These are phyloP conservation scores for Drechslerella coelobrocha DNA, from an alignment of 2,329 filamentous ascomycete genomes.

Conservation along the genomic window DNA sequence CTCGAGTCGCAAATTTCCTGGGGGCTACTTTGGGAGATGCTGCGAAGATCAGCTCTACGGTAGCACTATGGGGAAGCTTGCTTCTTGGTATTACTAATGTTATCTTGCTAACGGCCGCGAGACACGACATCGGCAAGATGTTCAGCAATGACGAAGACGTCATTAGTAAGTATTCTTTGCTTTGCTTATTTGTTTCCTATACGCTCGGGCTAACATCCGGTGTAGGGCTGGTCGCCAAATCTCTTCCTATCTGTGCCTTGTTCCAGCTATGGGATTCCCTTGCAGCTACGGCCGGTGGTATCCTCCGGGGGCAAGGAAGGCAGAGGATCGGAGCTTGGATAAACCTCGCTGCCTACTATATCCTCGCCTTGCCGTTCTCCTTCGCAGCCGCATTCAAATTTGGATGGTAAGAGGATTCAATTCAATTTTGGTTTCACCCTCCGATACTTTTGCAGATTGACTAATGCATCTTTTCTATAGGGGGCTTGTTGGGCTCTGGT, in stretches of 20 bases:
- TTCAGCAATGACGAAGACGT: constrained; percentile 78
- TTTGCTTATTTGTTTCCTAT: neutral
- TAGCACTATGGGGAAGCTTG: constrained; percentile 68
- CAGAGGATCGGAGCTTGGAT: constrained; percentile 90
- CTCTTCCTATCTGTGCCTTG: constrained; percentile 80
- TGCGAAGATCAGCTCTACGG: constrained; percentile 71
- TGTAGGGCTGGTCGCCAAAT: constrained; percentile 67
- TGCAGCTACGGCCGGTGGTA: constrained; percentile 78
- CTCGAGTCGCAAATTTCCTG: constrained; percentile 88
- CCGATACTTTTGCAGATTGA: constrained; percentile 12
- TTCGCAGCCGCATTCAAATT: constrained; percentile 79
- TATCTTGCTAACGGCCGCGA: constrained; percentile 70
- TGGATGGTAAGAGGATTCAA: constrained; percentile 65
- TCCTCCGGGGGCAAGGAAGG: constrained; percentile 83
- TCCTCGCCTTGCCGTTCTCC: constrained; percentile 81
- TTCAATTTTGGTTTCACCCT: neutral
- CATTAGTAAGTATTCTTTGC: constrained; percentile 58
- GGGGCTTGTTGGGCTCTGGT: constrained; percentile 80
- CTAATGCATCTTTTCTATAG: neutral
- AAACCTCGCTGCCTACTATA: constrained; percentile 85
- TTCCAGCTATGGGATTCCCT: constrained; percentile 91
- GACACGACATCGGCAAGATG: constrained; percentile 76
- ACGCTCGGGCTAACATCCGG: neutral
- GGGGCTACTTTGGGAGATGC: constrained; percentile 82
- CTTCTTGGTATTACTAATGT: constrained; percentile 82